Base-by-base conservation (phyloP, 2,329 filamentous ascomycete genomes). In the Aspergillus oerlinghausenensis region DNA sequence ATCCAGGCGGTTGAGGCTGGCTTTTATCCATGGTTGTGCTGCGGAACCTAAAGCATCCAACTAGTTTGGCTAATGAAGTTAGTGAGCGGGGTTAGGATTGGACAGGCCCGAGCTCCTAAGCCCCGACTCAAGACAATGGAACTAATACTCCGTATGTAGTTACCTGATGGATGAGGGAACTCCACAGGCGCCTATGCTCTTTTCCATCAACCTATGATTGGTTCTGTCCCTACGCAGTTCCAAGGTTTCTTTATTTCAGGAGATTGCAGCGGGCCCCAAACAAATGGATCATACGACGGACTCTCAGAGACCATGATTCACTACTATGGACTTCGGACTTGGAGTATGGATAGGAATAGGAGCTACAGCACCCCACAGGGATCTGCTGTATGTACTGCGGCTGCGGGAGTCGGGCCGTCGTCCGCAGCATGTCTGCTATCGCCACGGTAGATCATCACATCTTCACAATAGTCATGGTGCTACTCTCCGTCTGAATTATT, bases 381-480 rank as follows among this genome's bases (percentile, higher is more conserved):
- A 64, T 64, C 62, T 62, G 54, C 62, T 63, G 58, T 59, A 62
- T 60, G 63, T 65, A 60, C 59, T 55, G 61, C 61, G 63, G 63
- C 61, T 63, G 61, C 63, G 63, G 61, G 63, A 55, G 61, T 62
- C 63, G 63, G 63, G 40, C 63, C 63, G 63, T 63, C 63, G 60
- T 61, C 52, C 51, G 50, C 53, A 53, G 49, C 42, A 49, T 38
- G 55, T 57, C 50, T 23, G 43, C 23, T 19, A 47, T 47, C 21
- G 17, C 21, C 42, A 45, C 11, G 17, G 40, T 21, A 43, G 42
- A 45, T 45, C 42, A 26, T 7, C 25, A 26, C 25, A 26, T 26
- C 6, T 19, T 19, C 19, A 38, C 32, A 17, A 17, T 38, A 7
- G 5, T 38, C 32, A 38, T 17, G 32, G 32, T 17, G 32, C 14